Percentiles rank a stretch among this genome's conserved stretches.
Conservation (phyloP, 305 asterid species). For the Ajuga reptans region DNA sequence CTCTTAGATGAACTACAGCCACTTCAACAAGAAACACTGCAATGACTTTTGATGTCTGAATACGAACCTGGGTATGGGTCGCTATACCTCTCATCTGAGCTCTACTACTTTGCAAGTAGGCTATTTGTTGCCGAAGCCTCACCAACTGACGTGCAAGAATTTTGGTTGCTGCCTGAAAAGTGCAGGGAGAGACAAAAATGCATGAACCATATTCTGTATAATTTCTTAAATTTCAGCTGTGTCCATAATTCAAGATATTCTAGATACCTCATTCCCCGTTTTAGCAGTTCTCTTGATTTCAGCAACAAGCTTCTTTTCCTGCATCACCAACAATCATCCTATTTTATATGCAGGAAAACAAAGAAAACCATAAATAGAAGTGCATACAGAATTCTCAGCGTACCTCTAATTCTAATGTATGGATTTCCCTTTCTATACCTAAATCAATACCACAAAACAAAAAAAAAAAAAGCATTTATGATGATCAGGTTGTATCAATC, state of each 20-base stretch:
- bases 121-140: slow-evolving; percentile 82
- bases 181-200: not conserved
- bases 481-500: too few relatives aligned
- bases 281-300: slow-evolving; percentile 73
- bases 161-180: slow-evolving; percentile 72
- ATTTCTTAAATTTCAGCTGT: not conserved
- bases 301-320: slow-evolving; percentile 70
- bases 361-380: not conserved
- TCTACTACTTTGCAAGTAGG: slow-evolving; percentile 84
- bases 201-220: not conserved
- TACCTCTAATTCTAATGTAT: slow-evolving; percentile 59
- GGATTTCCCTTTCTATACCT: slow-evolving; percentile 65
- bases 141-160: slow-evolving; percentile 80
- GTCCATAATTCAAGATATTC: not conserved
- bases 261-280: slow-evolving; percentile 63
- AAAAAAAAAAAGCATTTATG: not conserved
- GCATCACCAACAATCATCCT: slow-evolving; percentile 18
- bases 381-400: not conserved
- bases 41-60: not conserved
- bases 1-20: too few relatives aligned
- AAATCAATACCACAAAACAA: slow-evolving; percentile 18
- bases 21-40: too few relatives aligned
- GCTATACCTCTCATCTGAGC: slow-evolving; percentile 96
- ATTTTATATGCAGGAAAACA: too few relatives aligned
- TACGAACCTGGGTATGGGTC: slow-evolving; percentile 77